These are phyloP conservation scores for Nepenthes gracilis DNA, from an alignment of 148 eudicot genomes.

Conservation along the genomic window DNA sequence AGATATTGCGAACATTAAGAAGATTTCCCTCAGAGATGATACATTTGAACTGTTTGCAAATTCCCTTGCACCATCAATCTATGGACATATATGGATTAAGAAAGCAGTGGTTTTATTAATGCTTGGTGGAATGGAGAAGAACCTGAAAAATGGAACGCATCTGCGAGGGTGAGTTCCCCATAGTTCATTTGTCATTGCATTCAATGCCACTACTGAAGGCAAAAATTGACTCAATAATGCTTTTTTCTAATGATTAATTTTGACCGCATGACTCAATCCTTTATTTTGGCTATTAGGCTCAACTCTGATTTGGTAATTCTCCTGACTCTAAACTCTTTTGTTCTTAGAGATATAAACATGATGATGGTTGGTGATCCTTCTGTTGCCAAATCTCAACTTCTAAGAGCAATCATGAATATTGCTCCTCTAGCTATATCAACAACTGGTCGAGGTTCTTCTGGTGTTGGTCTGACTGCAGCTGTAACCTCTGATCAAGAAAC, in stretches of 20 bases:
- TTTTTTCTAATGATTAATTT: no score
- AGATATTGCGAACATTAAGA: slow-evolving; percentile 65
- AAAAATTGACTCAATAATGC: neutral
- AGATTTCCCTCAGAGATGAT: slow-evolving; percentile 76
- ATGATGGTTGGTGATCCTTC: slow-evolving; percentile 99
- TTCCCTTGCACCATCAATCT: slow-evolving; percentile 96
- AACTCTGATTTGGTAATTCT: neutral
- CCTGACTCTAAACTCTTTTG: neutral
- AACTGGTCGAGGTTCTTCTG: slow-evolving; percentile 97
- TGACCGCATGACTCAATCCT: neutral
- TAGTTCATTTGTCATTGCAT: neutral
- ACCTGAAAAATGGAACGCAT: slow-evolving; percentile 94
- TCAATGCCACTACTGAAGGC: neutral
- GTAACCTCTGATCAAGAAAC: slow-evolving; percentile 99
- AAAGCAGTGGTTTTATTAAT: slow-evolving; percentile 82
- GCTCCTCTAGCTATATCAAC: slow-evolving; percentile 99
- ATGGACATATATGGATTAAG: slow-evolving; percentile 96
- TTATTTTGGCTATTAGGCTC: neutral
- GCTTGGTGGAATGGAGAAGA: slow-evolving; percentile 97
- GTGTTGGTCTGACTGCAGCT: slow-evolving; percentile 99
- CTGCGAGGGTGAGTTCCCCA: slow-evolving; percentile 71
- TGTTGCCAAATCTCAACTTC: slow-evolving; percentile 95
- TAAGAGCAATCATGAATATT: slow-evolving; percentile 95
- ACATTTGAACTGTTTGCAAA: slow-evolving; percentile 66
- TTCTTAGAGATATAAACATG: slow-evolving; percentile 89